A percentile compares a stretch with the other conserved stretches of the same genome.
phyloP scores from a whole-genome alignment of 176 grass and related monocot species.

The Pontederia paniculata region DNA sequence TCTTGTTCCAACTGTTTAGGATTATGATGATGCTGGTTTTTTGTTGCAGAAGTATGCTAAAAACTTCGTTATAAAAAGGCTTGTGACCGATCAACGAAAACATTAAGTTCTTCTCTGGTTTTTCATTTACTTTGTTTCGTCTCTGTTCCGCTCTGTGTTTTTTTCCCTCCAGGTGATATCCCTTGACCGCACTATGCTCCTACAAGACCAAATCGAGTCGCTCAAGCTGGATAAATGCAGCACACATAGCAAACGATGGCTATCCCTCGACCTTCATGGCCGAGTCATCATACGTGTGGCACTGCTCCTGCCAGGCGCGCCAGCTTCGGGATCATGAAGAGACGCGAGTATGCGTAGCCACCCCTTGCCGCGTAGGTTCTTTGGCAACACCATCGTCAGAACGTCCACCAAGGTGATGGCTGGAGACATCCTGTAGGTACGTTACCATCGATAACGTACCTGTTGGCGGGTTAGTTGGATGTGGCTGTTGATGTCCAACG shows the following conservation, averaged over 20 bases:
- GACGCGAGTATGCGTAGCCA: conserved; percentile 28
- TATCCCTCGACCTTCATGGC: conserved; percentile 31
- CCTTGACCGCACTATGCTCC: conserved; percentile 38
- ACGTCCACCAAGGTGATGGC: conserved; percentile 18
- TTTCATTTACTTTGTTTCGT: no score
- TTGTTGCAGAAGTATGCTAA: no score
- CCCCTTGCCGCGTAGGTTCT: conserved; percentile 28
- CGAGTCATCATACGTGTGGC: conserved; percentile 33
- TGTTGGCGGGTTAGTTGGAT: conserved; percentile 49
- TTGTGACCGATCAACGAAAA: no score
- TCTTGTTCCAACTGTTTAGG: no score
- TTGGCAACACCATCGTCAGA: conserved; percentile 43
- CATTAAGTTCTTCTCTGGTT: no score
- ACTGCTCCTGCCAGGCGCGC: conserved; percentile 40
- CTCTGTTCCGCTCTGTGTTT: no score
- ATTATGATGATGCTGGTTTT: no score
- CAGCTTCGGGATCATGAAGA: conserved; percentile 3
- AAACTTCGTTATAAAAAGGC: no score
- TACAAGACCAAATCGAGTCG: conserved; percentile 13
- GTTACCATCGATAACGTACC: conserved; percentile 15
- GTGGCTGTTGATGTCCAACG: conserved; percentile 35
- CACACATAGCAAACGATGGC: conserved; percentile 7
- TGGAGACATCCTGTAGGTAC: conserved; percentile 13
- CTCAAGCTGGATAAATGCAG: conserved; percentile 15
- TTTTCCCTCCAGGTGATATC: no score